A percentile compares a stretch with the other conserved stretches of the same genome.
These are phyloP conservation scores for Actinidia arguta DNA, from an alignment of 179 eudicot species.

Conservation along the genomic window DNA sequence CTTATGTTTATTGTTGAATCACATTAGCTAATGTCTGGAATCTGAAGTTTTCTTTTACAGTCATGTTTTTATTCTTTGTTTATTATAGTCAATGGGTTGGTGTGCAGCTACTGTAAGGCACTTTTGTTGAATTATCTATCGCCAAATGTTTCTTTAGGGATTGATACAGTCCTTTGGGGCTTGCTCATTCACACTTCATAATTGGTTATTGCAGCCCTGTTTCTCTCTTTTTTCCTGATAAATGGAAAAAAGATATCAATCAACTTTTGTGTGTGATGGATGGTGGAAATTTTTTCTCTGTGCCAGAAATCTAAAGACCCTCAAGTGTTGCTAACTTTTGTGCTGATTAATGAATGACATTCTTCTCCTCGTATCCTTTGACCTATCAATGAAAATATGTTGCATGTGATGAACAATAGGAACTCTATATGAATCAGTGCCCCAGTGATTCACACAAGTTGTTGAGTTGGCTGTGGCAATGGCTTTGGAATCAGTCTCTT, in stretches of 20 bases:
- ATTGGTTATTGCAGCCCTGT: no score
- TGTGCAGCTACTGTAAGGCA: no score
- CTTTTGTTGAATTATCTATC: no score
- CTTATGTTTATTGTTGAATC: background rate
- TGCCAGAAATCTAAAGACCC: no score
- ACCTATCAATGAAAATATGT: background rate
- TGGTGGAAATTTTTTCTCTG: no score
- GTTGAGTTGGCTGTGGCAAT: background rate
- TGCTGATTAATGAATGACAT: background rate
- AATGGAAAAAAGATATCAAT: no score
- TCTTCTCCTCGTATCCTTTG: background rate
- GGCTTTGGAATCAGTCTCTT: background rate
- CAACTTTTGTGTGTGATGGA: no score
- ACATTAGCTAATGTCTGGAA: background rate
- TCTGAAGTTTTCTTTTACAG: background rate
- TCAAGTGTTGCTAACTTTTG: background rate
- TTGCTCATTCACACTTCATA: no score
- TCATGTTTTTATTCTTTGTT: background rate
- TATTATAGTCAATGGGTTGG: background rate
- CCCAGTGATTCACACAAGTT: background rate
- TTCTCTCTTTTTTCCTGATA: no score
- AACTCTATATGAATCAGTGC: background rate
- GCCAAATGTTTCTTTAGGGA: no score
- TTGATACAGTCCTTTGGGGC: no score
- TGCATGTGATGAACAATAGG: background rate